Evolutionary conservation across 768 basidiomycete genomes (phyloP).

Genomic region (Imleria badia): DNA sequence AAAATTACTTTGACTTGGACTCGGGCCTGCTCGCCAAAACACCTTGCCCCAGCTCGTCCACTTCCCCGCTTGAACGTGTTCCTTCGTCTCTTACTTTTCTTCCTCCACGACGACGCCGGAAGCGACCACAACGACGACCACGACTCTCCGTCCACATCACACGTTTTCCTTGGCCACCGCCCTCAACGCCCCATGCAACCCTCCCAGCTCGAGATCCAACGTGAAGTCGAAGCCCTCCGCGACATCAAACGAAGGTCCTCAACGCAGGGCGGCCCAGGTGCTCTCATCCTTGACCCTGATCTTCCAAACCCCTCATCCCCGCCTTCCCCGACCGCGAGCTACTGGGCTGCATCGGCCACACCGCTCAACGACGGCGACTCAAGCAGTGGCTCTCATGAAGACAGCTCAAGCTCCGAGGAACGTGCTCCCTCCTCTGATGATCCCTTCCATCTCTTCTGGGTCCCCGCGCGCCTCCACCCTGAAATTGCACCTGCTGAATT

Average conservation of each 20-base stretch:
- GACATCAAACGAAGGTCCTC: constrained; percentile 84
- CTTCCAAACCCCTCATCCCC: constrained; percentile 73
- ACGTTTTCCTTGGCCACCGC: constrained; percentile 9
- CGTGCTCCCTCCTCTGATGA: constrained; percentile 53
- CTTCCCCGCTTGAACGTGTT: not conserved
- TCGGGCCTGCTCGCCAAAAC: not conserved
- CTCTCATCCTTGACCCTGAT: constrained; percentile 88
- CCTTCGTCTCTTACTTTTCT: no score
- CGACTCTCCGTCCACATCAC: constrained; percentile 10
- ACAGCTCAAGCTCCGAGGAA: constrained; percentile 37
- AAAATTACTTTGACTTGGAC: constrained; percentile 12
- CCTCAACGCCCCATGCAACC: constrained; percentile 53
- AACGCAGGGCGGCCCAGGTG: constrained; percentile 70
- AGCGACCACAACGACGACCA: constrained; percentile 1
- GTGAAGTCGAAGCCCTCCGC: constrained; percentile 82
- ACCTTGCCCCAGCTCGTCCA: not conserved
- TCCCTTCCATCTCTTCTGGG: constrained; percentile 95
- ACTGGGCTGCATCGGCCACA: constrained; percentile 42
- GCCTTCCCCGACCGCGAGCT: constrained; percentile 52
- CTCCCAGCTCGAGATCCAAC: constrained; percentile 80
- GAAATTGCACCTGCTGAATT: constrained; percentile 98
- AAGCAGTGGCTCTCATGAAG: constrained; percentile 42
- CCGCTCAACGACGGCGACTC: constrained; percentile 46
- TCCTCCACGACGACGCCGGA: constrained; percentile 9
- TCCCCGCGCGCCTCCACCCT: constrained; percentile 93